Evolutionary conservation across 2,329 filamentous ascomycete genomes (phyloP).

Genomic region (Trichoderma sp.): DNA sequence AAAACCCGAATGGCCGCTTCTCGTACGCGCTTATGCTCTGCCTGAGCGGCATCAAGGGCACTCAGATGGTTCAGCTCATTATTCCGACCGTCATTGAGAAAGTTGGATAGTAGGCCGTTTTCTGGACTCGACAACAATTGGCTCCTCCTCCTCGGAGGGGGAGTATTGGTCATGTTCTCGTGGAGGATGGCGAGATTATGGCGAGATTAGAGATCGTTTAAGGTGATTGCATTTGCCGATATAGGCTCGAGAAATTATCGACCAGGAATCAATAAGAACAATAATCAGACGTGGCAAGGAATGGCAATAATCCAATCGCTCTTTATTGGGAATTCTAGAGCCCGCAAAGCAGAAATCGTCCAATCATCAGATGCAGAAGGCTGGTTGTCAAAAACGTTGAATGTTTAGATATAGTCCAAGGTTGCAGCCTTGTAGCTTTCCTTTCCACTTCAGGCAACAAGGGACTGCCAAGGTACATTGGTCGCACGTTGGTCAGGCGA

Average conservation of each 20-base stretch:
- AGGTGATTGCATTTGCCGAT: conserved; percentile 25
- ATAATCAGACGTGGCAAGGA: neutral
- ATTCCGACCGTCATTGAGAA: conserved; percentile 66
- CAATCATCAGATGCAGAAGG: neutral
- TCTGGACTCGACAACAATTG: conserved; percentile 49
- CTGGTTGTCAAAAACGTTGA: neutral
- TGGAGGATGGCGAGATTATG: neutral
- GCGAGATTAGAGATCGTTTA: conserved; percentile 10
- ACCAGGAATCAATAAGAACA: neutral
- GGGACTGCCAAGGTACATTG: conserved; percentile 5
- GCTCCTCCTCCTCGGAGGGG: conserved; percentile 45
- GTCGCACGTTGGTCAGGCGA: neutral
- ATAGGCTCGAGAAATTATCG: conserved; percentile 1
- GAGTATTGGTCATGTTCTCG: conserved; percentile 49
- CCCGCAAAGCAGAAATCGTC: neutral
- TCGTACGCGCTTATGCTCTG: conserved; percentile 68
- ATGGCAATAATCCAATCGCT: neutral
- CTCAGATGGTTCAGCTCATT: conserved; percentile 65
- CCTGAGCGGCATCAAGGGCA: conserved; percentile 67
- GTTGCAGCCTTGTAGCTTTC: conserved; percentile 9
- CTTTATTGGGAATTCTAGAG: neutral
- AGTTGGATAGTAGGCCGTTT: conserved; percentile 56
- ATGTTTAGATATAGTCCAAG: conserved; percentile 15
- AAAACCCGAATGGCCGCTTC: conserved; percentile 54
- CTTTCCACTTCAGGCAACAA: neutral